Percentiles rank a stretch among this genome's conserved stretches.
Conservation (phyloP, 495 filamentous ascomycete genomes). For the Xylaria flabelliformis region DNA sequence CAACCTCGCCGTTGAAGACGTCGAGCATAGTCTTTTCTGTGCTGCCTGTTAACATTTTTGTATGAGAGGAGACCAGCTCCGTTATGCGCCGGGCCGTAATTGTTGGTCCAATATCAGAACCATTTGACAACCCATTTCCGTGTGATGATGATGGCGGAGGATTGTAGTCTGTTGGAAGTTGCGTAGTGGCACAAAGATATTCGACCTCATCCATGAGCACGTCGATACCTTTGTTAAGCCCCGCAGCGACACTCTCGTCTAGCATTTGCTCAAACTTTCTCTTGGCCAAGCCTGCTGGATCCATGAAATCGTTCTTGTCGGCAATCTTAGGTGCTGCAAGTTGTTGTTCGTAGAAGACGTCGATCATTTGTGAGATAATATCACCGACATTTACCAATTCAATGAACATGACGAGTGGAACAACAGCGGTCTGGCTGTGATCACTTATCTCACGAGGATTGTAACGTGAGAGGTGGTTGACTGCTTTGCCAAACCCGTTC, state of each 20-base stretch:
- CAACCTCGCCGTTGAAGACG: slow-evolving; percentile 98
- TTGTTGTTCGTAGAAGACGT: slow-evolving; percentile 98
- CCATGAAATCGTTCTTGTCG: slow-evolving; percentile 92
- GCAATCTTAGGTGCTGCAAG: slow-evolving; percentile 80
- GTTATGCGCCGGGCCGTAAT: slow-evolving; percentile 78
- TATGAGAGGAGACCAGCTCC: slow-evolving; percentile 86
- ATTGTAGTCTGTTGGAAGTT: slow-evolving; percentile 89
- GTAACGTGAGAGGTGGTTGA: slow-evolving; percentile 89
- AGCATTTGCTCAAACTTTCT: slow-evolving; percentile 99
- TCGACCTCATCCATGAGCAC: slow-evolving; percentile 99
- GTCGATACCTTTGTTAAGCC: slow-evolving; percentile 95
- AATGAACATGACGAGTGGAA: slow-evolving; percentile 92
- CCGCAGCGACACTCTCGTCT: slow-evolving; percentile 94
- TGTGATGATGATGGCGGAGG: slow-evolving; percentile 51
- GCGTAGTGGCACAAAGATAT: slow-evolving; percentile 88
- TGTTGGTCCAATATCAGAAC: slow-evolving; percentile 79
- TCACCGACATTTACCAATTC: slow-evolving; percentile 98
- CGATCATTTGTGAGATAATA: slow-evolving; percentile 98
- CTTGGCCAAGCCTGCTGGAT: slow-evolving; percentile 90
- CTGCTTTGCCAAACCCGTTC: slow-evolving; percentile 87
- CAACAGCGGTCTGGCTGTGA: slow-evolving; percentile 73
- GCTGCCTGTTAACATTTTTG: slow-evolving; percentile 86
- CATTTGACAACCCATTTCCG: slow-evolving; percentile 31
- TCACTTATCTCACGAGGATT: slow-evolving; percentile 85
- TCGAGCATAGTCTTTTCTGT: slow-evolving; percentile 98